Evolutionary conservation across 805 yeast genomes (phyloP).

Genomic region (Candida germanica): DNA sequence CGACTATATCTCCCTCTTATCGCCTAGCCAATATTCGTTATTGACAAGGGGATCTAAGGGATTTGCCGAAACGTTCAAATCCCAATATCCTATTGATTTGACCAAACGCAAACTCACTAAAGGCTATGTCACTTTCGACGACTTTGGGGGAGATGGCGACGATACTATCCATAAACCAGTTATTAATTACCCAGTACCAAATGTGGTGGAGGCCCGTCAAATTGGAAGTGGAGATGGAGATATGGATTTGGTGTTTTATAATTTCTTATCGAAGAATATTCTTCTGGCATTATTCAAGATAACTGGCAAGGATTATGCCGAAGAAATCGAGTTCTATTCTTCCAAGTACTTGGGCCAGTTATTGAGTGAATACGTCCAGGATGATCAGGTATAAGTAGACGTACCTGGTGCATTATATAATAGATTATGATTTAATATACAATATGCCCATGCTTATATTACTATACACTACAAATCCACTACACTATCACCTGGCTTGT

Average conservation of each 20-base stretch:
- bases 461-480: conserved; percentile 13
- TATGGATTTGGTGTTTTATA: conserved; percentile 76
- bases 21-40: conserved; percentile 20
- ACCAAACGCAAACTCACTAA: conserved; percentile 31
- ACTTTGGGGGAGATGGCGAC: conserved; percentile 83
- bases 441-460: background rate
- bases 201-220: conserved; percentile 62
- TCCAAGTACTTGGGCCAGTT: conserved; percentile 30
- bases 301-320: conserved; percentile 18
- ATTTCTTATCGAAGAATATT: conserved; percentile 54
- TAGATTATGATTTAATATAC: background rate
- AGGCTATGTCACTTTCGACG: conserved; percentile 85
- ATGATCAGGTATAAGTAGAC: conserved; percentile 14
- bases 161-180: conserved; percentile 69
- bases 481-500: conserved; percentile 53
- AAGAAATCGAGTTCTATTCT: conserved; percentile 26
- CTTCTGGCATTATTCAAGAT: conserved; percentile 29
- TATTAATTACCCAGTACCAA: conserved; percentile 63
- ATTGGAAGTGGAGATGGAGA: conserved; percentile 19
- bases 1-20: conserved; percentile 38
- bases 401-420: too few species aligned
- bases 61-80: background rate
- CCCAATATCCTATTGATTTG: background rate
- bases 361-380: conserved; percentile 27
- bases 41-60: conserved; percentile 1